Evolutionary conservation across 2,329 filamentous ascomycete genomes (phyloP), one percentile per base, ranked within the genome.

Genomic region (Ophiostoma himal-ulmi): DNA sequence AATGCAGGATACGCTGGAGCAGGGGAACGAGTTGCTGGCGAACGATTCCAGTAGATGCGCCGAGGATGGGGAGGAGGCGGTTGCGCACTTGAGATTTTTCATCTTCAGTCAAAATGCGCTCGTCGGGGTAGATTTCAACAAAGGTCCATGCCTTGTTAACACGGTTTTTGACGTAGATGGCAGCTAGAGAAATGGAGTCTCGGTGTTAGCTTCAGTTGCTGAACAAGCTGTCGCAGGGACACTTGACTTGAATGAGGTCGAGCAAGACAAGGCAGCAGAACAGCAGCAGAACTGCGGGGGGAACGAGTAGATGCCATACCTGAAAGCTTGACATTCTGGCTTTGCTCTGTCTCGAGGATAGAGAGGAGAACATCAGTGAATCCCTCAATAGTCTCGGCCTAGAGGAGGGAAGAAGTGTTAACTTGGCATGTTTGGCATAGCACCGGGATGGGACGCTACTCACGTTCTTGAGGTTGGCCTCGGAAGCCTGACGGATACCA

Each of bases 91-190:
- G 88, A 70, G 87, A 84, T 82, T 97, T 97, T 81, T 97, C 95
- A 72, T 91, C 89, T 78, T 98, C 94, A 76, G 91, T 86, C 81
- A 97, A 95, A 75, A 89, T 83, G 76, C 88, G 88, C 76, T 91
- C 89, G 77, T 87, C 86, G 73, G 89, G 86, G 78, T 86, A 89
- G 74, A 94, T 91, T 74, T 96, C 92, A 77, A 86, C 85, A 73
- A 87, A 88, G 70, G 90, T 86, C 95, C 95, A 99, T 76, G 92
- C 93, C 78, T 94, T 91, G 80, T 91, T 94, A 79, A 98, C 91
- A 78, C 94, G 91, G 82, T 99, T 98, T 84, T 99, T 99, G 79
- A 98, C 88, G 82, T 98, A 99, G 76, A 99, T 92, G 78, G 94
- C 94, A 77, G 93, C 94, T 97, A 39, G 52, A 22, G 68, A 36